These are phyloP conservation scores for Coccomyxa sp. DNA, from an alignment of 139 green algal genomes.

Conservation along the genomic window DNA sequence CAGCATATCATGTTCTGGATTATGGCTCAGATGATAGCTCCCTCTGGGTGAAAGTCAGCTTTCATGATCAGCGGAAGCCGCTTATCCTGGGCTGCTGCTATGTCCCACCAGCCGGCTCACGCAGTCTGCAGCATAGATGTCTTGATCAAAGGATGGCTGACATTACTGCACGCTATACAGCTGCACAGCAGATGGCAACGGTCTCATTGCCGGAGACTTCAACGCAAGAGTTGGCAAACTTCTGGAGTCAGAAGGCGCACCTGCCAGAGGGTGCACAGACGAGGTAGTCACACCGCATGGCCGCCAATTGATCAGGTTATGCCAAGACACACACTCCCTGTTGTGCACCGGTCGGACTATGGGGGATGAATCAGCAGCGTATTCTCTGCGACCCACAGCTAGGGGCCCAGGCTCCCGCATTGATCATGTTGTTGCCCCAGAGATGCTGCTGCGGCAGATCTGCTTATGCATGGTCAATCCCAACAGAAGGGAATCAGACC, in stretches of 20 bases:
- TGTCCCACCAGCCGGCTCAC: neutral
- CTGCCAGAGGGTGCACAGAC: neutral
- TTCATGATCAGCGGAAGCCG: neutral
- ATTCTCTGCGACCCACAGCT: neutral
- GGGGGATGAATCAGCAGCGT: neutral
- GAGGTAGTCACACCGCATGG: neutral
- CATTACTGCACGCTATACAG: neutral
- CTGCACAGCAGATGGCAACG: neutral
- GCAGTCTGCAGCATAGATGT: neutral
- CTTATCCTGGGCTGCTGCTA: neutral
- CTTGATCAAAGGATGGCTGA: neutral
- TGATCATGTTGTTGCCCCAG: neutral
- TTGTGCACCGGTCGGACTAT: neutral
- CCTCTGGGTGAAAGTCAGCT: neutral
- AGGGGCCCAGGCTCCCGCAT: neutral
- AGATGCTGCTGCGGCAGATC: neutral
- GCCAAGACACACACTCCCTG: neutral
- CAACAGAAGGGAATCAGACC: neutral
- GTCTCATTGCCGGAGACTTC: neutral
- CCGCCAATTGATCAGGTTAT: neutral
- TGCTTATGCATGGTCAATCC: neutral
- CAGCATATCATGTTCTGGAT: neutral
- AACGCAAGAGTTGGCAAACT: neutral
- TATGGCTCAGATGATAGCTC: neutral
- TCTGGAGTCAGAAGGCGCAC: neutral